Conservation (phyloP, 2,329 filamentous ascomycete species). For the Aspergillus puulaauensis region DNA sequence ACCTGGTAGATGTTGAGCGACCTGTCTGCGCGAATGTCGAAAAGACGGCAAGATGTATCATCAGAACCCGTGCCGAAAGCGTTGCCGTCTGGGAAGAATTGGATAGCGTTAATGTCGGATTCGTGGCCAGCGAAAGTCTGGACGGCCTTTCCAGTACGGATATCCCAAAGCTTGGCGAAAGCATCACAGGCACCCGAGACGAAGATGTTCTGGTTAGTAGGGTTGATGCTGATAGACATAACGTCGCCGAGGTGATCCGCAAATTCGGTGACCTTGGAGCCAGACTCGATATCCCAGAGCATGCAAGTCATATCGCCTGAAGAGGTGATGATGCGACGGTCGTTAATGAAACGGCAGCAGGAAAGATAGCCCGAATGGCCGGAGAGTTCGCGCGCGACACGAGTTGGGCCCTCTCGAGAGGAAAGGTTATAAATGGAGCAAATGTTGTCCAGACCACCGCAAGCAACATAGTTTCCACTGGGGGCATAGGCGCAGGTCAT, state of each 20-base stretch:
- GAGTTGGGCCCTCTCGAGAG: conserved; percentile 92
- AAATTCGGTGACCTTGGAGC: conserved; percentile 95
- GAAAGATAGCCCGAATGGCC: conserved; percentile 96
- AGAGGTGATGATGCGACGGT: conserved; percentile 94
- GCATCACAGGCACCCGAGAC: conserved; percentile 99
- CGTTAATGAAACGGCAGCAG: conserved; percentile 98
- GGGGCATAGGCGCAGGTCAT: conserved; percentile 99
- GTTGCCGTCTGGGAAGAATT: conserved; percentile 98
- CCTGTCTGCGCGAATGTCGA: conserved; percentile 94
- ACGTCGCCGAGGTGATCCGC: conserved; percentile 97
- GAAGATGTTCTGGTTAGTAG: conserved; percentile 98
- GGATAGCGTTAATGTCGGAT: conserved; percentile 98
- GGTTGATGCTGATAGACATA: conserved; percentile 99
- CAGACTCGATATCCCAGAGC: conserved; percentile 99
- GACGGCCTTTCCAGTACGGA: conserved; percentile 94
- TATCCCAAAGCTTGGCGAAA: conserved; percentile 98
- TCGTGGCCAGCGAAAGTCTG: conserved; percentile 99
- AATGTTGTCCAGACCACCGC: conserved; percentile 98
- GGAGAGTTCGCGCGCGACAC: conserved; percentile 91
- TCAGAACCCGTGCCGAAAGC: conserved; percentile 98
- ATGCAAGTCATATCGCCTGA: conserved; percentile 99
- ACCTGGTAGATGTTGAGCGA: conserved; percentile 69
- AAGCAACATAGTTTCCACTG: conserved; percentile 96
- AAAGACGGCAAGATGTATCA: conserved; percentile 93
- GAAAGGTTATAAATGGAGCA: conserved; percentile 99